Evolutionary conservation across 139 green algal genomes (phyloP).

Genomic region (Chlamydomonas incerta): DNA sequence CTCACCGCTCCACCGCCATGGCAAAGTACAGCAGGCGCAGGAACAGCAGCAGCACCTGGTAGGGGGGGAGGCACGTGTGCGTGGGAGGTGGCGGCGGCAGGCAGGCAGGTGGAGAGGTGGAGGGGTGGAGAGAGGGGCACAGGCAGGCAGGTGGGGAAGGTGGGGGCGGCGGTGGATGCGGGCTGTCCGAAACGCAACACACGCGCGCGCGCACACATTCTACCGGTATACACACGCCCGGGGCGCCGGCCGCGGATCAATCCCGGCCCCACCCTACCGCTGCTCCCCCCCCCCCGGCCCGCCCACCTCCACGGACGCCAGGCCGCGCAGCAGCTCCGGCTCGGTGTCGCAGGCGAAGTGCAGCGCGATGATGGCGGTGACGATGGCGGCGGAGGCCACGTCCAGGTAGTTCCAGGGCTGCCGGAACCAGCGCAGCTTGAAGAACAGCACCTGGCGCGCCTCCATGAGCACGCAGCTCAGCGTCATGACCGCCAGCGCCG

Average conservation of each 20-base stretch:
- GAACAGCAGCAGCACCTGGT: slow-evolving; percentile 30
- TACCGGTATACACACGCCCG: too few relatives aligned
- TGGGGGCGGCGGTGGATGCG: too few relatives aligned
- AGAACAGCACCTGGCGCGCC: slow-evolving; percentile 26
- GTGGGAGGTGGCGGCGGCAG: too few relatives aligned
- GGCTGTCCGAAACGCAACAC: too few relatives aligned
- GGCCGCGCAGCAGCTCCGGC: slow-evolving; percentile 13
- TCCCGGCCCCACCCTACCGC: too few relatives aligned
- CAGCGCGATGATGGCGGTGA: slow-evolving; percentile 13
- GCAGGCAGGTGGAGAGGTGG: too few relatives aligned
- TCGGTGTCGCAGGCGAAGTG: slow-evolving; percentile 23
- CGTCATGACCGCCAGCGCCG: slow-evolving; percentile 10
- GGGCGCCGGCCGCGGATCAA: too few relatives aligned
- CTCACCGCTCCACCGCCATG: slow-evolving; percentile 39
- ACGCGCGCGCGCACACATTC: too few relatives aligned
- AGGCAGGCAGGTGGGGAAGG: too few relatives aligned
- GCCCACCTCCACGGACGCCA: slow-evolving; percentile 25
- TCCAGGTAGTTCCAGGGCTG: slow-evolving; percentile 45
- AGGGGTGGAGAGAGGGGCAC: too few relatives aligned
- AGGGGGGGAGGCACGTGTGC: neutral
- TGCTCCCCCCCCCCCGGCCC: too few relatives aligned
- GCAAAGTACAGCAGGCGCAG: slow-evolving; percentile 37
- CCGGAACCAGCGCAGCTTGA: slow-evolving; percentile 26
- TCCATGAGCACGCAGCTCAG: slow-evolving; percentile 18
- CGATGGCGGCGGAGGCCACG: slow-evolving; percentile 18